Evolutionary conservation across 1,139 yeast genomes (phyloP), one percentile per base, ranked within the genome.

Genomic region (Schwanniomyces etchellsii): DNA sequence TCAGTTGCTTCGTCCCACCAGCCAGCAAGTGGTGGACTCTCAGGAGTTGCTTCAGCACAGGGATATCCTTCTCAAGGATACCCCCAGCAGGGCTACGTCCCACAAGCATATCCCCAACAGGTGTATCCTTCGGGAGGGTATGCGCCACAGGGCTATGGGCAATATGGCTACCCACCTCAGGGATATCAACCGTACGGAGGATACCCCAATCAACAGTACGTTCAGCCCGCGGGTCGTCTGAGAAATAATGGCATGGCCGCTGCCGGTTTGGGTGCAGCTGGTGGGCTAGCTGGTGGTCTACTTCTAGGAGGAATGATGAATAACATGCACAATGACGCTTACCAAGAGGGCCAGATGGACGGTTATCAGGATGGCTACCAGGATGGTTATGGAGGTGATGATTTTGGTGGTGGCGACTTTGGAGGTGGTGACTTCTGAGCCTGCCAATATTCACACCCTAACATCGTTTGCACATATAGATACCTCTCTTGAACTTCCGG

Each of bases 221-320:
- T 40, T 10, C 55, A 40, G 28, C 32, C 34, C 34, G 41, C 28
- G 11, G 27, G 24, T 9, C 36, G 34, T 14, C 36, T 33, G 31
- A 49, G 26, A 32, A 36, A 27, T 14, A 41, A 45, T 27, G 35
- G 48, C 31, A 22, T 22, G 38, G 44, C 57, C 28, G 60, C 65
- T 12, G 45, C 57, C 50, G 76, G 81, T 17, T 53, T 80, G 48
- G 95, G 94, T 43, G 81, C 77, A 1, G 93, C 91, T 43, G 91
- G 82, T 18, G 95, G 95, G 56, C 49, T 83, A 34, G 55, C 83
- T 5, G 94, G 93, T 35, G 94, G 93, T 37, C 60, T 77, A 64
- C 52, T 81, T 37, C 48, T 79, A 20, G 73, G 70, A n/a, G 58
- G 59, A 16, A 68, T 68, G 26, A 43, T 74, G 30, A 50, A 48